A percentile compares a stretch with the other conserved stretches of the same genome.
Conservation (phyloP, 2,329 filamentous ascomycete species). For the Claviceps humidiphila region DNA sequence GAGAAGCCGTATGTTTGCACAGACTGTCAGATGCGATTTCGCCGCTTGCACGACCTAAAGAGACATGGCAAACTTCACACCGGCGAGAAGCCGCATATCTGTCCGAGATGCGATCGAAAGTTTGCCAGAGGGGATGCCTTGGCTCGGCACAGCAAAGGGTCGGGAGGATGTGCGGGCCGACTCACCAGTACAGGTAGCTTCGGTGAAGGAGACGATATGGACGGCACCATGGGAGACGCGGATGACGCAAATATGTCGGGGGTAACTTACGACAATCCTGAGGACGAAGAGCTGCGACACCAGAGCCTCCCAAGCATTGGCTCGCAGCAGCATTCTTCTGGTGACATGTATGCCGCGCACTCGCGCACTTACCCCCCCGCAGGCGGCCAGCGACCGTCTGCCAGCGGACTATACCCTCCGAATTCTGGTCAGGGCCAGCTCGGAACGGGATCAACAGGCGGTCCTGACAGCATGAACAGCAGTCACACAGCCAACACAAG, state of each 20-base stretch:
- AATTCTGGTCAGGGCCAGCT: constrained; percentile 39
- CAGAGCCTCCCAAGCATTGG: constrained; percentile 65
- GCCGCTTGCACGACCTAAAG: constrained; percentile 87
- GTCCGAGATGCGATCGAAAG: constrained; percentile 83
- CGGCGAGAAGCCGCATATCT: constrained; percentile 88
- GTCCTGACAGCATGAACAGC: constrained; percentile 27
- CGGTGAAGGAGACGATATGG: constrained; percentile 62
- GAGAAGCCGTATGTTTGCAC: constrained; percentile 94
- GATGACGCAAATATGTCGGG: constrained; percentile 47
- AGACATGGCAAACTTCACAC: constrained; percentile 94
- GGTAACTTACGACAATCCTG: constrained; percentile 40
- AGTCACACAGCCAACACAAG: constrained; percentile 36
- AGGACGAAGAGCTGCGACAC: constrained; percentile 50
- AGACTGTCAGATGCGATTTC: constrained; percentile 85
- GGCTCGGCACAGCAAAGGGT: constrained; percentile 88
- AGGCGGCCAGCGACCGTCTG: constrained; percentile 32
- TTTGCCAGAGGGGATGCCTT: constrained; percentile 93
- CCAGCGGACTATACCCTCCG: constrained; percentile 48
- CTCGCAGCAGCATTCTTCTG: constrained; percentile 49
- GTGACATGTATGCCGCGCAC: constrained; percentile 43
- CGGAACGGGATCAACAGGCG: constrained; percentile 39
- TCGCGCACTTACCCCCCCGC: constrained; percentile 70
- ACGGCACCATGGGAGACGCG: constrained; percentile 32
- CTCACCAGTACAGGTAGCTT: constrained; percentile 77
- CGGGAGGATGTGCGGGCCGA: constrained; percentile 86